A percentile compares a stretch with the other conserved stretches of the same genome.
phyloP scores from a whole-genome alignment of 2,329 filamentous ascomycete species.

The Fusarium coffeatum region DNA sequence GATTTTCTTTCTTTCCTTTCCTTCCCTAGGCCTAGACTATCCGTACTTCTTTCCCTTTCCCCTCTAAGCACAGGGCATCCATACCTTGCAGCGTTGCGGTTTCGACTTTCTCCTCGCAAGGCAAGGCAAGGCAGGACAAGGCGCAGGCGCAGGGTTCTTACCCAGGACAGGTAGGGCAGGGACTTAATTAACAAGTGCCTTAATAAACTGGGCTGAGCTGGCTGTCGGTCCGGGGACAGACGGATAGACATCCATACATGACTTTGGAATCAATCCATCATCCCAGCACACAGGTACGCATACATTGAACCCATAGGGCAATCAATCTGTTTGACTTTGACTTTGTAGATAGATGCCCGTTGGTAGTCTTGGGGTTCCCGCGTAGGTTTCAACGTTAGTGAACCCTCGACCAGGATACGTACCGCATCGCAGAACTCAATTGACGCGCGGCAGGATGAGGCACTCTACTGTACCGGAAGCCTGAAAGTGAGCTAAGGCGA shows the following conservation, averaged over 20 bases:
- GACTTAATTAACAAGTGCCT: constrained; percentile 1
- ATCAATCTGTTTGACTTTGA: not conserved
- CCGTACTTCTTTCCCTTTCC: not conserved
- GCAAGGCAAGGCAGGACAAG: not conserved
- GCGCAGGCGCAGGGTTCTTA: not conserved
- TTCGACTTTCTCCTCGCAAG: constrained; percentile 10
- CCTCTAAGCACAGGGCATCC: not conserved
- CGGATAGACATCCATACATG: not conserved
- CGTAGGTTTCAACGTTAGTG: not conserved
- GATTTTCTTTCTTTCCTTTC: not conserved
- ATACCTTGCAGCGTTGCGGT: constrained; percentile 6
- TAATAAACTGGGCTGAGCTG: constrained; percentile 8
- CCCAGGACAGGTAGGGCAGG: not conserved
- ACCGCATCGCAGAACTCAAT: constrained; percentile 22
- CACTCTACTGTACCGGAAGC: not conserved
- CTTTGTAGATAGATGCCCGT: not conserved
- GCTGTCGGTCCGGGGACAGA: constrained; percentile 7
- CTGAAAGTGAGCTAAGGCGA: constrained; percentile 16
- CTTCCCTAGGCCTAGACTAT: not conserved
- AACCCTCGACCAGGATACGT: not conserved
- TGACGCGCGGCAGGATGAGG: constrained; percentile 35
- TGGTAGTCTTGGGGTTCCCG: not conserved
- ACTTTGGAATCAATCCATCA: constrained; percentile 6
- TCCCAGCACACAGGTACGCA: not conserved
- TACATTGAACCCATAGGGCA: not conserved